Evolutionary conservation across 139 green algal genomes (phyloP).

Genomic region (Picochlorum costavermella): DNA sequence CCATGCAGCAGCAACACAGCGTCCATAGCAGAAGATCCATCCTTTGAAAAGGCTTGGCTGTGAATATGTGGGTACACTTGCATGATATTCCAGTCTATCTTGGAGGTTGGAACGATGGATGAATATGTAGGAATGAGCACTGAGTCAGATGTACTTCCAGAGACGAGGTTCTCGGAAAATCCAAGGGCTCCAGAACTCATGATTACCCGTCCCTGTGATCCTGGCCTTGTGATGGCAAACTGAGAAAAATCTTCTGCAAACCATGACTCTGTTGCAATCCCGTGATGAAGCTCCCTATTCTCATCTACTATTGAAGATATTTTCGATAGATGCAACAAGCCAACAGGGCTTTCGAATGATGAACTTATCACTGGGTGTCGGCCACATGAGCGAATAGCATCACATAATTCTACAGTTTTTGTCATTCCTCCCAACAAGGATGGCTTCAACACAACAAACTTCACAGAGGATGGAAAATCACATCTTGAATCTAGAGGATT

Average conservation of each 20-base stretch:
- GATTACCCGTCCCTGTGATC: neutral
- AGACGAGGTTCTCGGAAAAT: too few species aligned
- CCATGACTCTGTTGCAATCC: slow-evolving; percentile 4
- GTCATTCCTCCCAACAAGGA: slow-evolving; percentile 62
- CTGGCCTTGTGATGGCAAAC: neutral
- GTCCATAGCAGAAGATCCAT: neutral
- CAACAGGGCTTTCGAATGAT: slow-evolving; percentile 68
- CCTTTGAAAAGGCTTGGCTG: neutral
- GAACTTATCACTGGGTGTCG: slow-evolving; percentile 60
- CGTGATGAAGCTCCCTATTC: neutral
- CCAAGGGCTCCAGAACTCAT: too few species aligned
- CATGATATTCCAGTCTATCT: neutral
- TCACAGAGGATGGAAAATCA: slow-evolving; percentile 21
- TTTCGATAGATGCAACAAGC: slow-evolving; percentile 43
- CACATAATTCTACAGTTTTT: slow-evolving; percentile 19
- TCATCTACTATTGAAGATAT: slow-evolving; percentile 49
- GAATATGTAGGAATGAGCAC: too few species aligned
- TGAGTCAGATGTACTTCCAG: too few species aligned
- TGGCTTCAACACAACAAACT: slow-evolving; percentile 72
- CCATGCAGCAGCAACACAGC: slow-evolving; percentile 75
- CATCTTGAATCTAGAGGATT: neutral
- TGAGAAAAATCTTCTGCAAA: neutral
- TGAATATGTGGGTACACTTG: too few species aligned
- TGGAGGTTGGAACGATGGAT: too few species aligned
- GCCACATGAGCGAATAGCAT: slow-evolving; percentile 9